These are phyloP conservation scores for Ogataea henricii DNA, from an alignment of 805 yeast genomes.

Conservation along the genomic window DNA sequence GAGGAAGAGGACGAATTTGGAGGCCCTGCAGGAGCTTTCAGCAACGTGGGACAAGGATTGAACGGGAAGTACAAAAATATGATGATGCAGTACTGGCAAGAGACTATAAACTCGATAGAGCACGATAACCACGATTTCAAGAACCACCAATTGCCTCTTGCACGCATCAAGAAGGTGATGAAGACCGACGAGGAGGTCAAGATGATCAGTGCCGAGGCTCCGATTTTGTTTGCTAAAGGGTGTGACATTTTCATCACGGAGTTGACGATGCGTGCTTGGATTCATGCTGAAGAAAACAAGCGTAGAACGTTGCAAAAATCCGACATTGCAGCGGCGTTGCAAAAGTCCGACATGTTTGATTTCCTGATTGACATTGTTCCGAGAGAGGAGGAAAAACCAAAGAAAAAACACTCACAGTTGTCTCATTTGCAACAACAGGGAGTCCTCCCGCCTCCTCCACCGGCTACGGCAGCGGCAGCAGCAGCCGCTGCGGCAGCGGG, in stretches of 20 bases:
- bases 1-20: slow-evolving; percentile 43
- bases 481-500: too few species aligned
- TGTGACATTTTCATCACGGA: slow-evolving; percentile 97
- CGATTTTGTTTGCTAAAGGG: slow-evolving; percentile 95
- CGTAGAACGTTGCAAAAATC: slow-evolving; percentile 91
- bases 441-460: neutral
- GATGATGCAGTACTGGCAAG: slow-evolving; percentile 98
- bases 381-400: slow-evolving; percentile 73
- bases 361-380: slow-evolving; percentile 96
- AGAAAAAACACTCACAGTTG: slow-evolving; percentile 28
- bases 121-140: slow-evolving; percentile 87
- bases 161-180: slow-evolving; percentile 96
- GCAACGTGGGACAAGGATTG: slow-evolving; percentile 92
- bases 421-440: slow-evolving; percentile 27
- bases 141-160: slow-evolving; percentile 91
- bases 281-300: slow-evolving; percentile 95
- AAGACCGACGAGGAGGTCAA: slow-evolving; percentile 96
- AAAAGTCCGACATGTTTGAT: slow-evolving; percentile 96
- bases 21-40: slow-evolving; percentile 39
- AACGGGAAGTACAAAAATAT: slow-evolving; percentile 77
- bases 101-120: slow-evolving; percentile 87
- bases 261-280: slow-evolving; percentile 98
- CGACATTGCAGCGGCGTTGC: slow-evolving; percentile 93
- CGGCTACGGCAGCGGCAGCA: neutral
- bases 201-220: slow-evolving; percentile 98